Evolutionary conservation across 1,139 yeast species (phyloP).

Genomic region (Pichia sp.): DNA sequence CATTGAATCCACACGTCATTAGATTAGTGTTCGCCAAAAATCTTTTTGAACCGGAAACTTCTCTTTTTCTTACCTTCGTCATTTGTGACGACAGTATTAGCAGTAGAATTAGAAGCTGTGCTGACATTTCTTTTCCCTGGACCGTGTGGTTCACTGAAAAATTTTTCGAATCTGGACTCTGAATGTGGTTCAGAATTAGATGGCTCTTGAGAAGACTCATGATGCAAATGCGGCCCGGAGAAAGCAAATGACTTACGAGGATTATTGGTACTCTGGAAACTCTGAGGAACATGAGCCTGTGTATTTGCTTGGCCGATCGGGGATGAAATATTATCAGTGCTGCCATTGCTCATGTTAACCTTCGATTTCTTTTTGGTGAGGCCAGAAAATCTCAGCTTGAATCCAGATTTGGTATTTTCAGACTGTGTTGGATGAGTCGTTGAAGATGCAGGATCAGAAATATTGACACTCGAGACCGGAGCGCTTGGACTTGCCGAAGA

Average conservation of each 20-base stretch:
- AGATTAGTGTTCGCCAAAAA: slow-evolving; percentile 42
- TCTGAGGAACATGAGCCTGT: not conserved
- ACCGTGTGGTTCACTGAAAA: slow-evolving; percentile 26
- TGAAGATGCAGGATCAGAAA: not conserved
- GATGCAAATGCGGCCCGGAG: not conserved
- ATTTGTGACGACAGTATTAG: slow-evolving; percentile 8
- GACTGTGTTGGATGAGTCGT: not conserved
- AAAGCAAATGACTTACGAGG: not conserved
- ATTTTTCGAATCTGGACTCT: slow-evolving; percentile 22
- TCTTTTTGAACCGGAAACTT: slow-evolving; percentile 48
- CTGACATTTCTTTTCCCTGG: slow-evolving; percentile 18
- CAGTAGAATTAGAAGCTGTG: slow-evolving; percentile 16
- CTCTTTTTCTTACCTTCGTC: slow-evolving; percentile 41
- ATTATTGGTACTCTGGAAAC: not conserved
- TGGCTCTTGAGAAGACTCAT: not conserved
- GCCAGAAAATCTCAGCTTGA: slow-evolving; percentile 10
- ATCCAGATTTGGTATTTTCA: slow-evolving; percentile 10
- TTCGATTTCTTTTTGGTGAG: slow-evolving; percentile 9
- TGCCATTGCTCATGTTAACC: not conserved
- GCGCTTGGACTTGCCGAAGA: not conserved
- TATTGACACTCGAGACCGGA: not conserved
- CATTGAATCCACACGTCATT: not conserved
- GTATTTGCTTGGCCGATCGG: not conserved
- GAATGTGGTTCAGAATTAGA: slow-evolving; percentile 1
- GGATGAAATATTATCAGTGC: not conserved